phyloP scores from a whole-genome alignment of 306 rosid species.

The Lathyrus sativus region DNA sequence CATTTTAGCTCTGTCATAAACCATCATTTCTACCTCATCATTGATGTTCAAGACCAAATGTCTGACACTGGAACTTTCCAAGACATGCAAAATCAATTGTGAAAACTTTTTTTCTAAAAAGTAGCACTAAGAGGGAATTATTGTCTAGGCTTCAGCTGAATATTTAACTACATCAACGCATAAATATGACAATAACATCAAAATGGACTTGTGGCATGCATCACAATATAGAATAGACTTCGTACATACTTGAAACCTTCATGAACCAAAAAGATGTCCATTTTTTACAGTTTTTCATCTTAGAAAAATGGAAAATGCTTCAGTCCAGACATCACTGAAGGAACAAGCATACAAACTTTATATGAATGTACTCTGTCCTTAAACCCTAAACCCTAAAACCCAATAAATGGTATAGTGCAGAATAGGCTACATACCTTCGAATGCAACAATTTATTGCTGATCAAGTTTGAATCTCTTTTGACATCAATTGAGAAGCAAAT shows the following conservation, averaged over 20 bases:
- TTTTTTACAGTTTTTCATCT: slow-evolving; percentile 13
- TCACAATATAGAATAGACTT: slow-evolving; percentile 24
- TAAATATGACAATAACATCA: slow-evolving; percentile 2
- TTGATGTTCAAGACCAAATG: neutral
- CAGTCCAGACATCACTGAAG: slow-evolving; percentile 33
- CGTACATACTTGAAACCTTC: slow-evolving; percentile 22
- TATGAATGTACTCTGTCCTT: slow-evolving; percentile 28
- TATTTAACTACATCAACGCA: neutral
- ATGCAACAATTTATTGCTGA: slow-evolving; percentile 30
- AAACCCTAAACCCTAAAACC: slow-evolving; percentile 25
- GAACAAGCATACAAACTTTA: slow-evolving; percentile 24
- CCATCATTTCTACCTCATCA: neutral
- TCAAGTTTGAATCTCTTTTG: slow-evolving; percentile 59
- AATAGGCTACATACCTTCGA: slow-evolving; percentile 42
- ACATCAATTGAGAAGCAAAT: slow-evolving; percentile 62
- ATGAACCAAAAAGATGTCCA: slow-evolving; percentile 7
- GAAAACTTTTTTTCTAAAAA: neutral
- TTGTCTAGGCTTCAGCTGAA: slow-evolving; percentile 22
- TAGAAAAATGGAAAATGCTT: slow-evolving; percentile 20
- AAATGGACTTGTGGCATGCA: slow-evolving; percentile 16
- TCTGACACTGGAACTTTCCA: slow-evolving; percentile 19
- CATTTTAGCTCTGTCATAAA: slow-evolving; percentile 27
- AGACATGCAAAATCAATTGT: slow-evolving; percentile 11
- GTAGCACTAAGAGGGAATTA: slow-evolving; percentile 5
- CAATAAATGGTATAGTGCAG: slow-evolving; percentile 22